phyloP scores from a whole-genome alignment of 192 early-diverging fungal species.

The Backusella mclennaniae region DNA sequence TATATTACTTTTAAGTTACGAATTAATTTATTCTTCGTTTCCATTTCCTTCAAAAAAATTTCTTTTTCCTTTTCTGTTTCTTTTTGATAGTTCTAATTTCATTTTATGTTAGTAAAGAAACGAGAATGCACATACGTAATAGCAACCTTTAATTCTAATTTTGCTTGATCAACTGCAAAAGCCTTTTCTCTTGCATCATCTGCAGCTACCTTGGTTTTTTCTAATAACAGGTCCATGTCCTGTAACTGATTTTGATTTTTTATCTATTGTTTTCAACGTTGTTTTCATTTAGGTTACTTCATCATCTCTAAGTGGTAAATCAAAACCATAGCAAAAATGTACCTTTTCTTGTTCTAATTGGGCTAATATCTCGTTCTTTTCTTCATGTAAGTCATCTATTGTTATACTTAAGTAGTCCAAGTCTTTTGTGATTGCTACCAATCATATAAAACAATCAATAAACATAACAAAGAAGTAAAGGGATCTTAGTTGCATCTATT shows the following conservation, averaged over 20 bases:
- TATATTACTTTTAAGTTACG: neutral
- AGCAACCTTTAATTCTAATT: slow-evolving; percentile 14
- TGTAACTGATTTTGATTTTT: slow-evolving; percentile 22
- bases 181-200: slow-evolving; percentile 28
- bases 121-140: neutral
- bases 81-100: neutral
- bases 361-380: slow-evolving; percentile 18
- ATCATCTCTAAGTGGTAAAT: neutral
- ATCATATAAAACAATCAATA: neutral
- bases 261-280: neutral
- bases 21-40: neutral
- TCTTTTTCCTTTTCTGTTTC: neutral
- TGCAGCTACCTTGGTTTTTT: slow-evolving; percentile 26
- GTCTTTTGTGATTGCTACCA: slow-evolving; percentile 30
- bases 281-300: neutral
- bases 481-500: neutral
- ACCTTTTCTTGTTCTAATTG: slow-evolving; percentile 34
- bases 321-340: neutral
- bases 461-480: neutral
- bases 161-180: slow-evolving; percentile 12
- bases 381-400: slow-evolving; percentile 29
- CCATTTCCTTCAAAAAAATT: neutral
- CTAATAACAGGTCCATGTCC: slow-evolving; percentile 32
- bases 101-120: neutral
- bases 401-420: slow-evolving; percentile 33